Evolutionary conservation across 306 rosid species (phyloP).

Genomic region (Prunus mume): DNA sequence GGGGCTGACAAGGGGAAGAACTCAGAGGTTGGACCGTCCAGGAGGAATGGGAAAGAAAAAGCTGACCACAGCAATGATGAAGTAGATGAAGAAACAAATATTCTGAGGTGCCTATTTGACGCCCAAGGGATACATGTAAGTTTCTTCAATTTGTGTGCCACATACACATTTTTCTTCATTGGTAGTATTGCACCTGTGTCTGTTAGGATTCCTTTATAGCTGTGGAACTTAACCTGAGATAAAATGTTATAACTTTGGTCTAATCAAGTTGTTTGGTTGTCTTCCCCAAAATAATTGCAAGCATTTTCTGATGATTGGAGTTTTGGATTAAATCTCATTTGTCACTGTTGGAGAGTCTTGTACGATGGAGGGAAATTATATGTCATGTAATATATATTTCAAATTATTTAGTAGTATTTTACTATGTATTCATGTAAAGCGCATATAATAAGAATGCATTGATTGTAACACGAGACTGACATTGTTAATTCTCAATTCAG

Average conservation of each 20-base stretch:
- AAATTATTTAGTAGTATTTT: no score
- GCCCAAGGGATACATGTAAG: conserved; percentile 94
- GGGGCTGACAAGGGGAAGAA: conserved; percentile 31
- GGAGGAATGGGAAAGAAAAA: conserved; percentile 61
- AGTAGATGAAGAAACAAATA: conserved; percentile 65
- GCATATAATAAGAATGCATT: not conserved
- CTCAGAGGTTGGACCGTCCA: conserved; percentile 31
- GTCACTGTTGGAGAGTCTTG: not conserved
- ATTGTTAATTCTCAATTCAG: not conserved
- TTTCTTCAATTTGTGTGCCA: conserved; percentile 11
- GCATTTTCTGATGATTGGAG: not conserved
- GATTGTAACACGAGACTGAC: not conserved
- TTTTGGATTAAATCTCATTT: not conserved
- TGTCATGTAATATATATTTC: no score
- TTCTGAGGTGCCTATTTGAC: conserved; percentile 73
- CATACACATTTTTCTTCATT: conserved; percentile 6
- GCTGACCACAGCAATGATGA: conserved; percentile 44
- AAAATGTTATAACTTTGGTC: not conserved
- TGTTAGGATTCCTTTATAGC: not conserved
- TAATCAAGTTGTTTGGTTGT: not conserved
- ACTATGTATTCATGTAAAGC: not conserved
- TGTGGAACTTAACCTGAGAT: not conserved
- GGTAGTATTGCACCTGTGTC: not conserved
- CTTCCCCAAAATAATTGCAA: not conserved
- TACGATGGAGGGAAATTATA: not conserved